Conservation (phyloP, 257 asterid species). For the Solanum arcanum region DNA sequence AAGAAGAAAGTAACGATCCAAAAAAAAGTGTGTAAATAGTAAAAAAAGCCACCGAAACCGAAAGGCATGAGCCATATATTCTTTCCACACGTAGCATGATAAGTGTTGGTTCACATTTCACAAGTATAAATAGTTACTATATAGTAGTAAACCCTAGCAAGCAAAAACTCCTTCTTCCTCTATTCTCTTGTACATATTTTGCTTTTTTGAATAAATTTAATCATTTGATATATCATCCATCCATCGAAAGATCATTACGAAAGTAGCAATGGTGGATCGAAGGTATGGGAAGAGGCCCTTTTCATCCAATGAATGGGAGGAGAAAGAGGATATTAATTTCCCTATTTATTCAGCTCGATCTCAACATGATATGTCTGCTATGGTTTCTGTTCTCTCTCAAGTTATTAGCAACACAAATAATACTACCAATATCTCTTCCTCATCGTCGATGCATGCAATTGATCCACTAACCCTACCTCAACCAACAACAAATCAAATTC, state of each 20-base stretch:
- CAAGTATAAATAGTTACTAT: background rate
- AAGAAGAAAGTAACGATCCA: background rate
- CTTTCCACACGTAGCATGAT: background rate
- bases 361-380: background rate
- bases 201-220: background rate
- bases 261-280: background rate
- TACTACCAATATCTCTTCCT: background rate
- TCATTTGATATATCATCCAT: background rate
- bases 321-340: background rate
- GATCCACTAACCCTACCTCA: background rate
- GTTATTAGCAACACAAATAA: background rate
- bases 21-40: background rate
- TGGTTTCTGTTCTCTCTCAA: slow-evolving; percentile 5
- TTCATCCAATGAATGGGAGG: slow-evolving; percentile 17
- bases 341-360: background rate
- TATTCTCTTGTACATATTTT: background rate
- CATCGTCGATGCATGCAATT: background rate
- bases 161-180: background rate
- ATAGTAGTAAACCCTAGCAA: background rate
- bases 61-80: background rate
- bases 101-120: background rate
- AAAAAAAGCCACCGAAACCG: background rate
- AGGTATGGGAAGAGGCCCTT: slow-evolving; percentile 24
- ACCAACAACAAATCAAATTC: background rate
- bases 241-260: background rate